Base-by-base conservation (phyloP, 1,139 yeast genomes). In the Debaryomyces nepalensis region DNA sequence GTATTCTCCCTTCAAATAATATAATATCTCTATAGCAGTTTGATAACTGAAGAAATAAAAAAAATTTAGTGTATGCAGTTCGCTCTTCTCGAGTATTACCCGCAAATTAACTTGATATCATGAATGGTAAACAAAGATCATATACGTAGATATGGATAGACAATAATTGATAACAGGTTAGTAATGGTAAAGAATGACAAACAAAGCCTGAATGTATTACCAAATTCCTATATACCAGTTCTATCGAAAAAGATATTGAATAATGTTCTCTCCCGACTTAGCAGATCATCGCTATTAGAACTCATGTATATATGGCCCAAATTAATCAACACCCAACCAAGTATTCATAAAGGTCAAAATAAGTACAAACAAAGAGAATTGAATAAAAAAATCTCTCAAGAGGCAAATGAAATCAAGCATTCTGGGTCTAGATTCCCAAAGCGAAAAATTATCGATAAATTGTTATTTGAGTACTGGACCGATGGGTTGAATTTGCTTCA, bases 401-500 rank as follows among this genome's bases (percentile, higher is more conserved):
- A 52, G 11, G 59, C 57, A 5, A 4, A 47, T 50, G 44, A 50
- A 49, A 33, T 49, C 31, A 18, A 47, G 41, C 21, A 29, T 1
- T 37, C 47, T 5, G 26, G 21, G 3, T 41, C 24, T 14, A 59
- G 55, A 26, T 43, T 58, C 1, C 57, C 74, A 9, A 82, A 81
- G 52, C 57, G 72, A 33, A 68, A 65, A 43, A 53, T 82, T 9
- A 64, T 82, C 2, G 84, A 81, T 45, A 63, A 64, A 37, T 64
- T 84, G 10, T 48, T 83, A 6, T 69, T 66, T 29, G 81, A 81
- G 24, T 79, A 70, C 54, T 87, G 90, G 82, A 69, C 77, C 1
- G 53, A 65, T 3, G 95, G 95, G 0, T 61, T 87, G 37, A 86
- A 83, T 51, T 61, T 86, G 5, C 68, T 81, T 14, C 96, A 87